phyloP scores from a whole-genome alignment of 2,329 filamentous ascomycete species.

The Zarea fungicola region DNA sequence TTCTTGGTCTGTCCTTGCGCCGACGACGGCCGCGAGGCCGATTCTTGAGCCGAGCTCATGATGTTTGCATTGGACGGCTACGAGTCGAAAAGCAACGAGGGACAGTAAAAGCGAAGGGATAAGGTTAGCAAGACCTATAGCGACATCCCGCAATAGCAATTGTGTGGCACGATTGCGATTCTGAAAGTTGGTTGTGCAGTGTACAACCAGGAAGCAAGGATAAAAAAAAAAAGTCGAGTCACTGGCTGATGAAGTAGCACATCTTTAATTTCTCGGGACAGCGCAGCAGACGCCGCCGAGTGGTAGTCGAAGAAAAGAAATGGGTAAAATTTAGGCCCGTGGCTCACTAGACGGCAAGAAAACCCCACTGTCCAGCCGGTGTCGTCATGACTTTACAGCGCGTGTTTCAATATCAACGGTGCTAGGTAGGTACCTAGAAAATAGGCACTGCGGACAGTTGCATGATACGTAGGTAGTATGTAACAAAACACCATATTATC shows the following conservation, averaged over 20 bases:
- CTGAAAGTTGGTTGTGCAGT: not conserved
- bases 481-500: too few relatives aligned
- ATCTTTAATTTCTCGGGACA: constrained; percentile 6
- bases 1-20: constrained; percentile 17
- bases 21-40: constrained; percentile 18
- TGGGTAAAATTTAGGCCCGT: not conserved
- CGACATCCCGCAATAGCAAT: not conserved
- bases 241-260: not conserved
- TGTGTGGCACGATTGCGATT: not conserved
- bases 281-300: constrained; percentile 6
- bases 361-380: not conserved
- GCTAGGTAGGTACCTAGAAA: not conserved
- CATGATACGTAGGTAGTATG: too few relatives aligned
- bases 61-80: constrained; percentile 1
- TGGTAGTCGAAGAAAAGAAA: not conserved
- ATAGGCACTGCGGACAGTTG: too few relatives aligned
- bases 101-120: not conserved
- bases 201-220: not conserved
- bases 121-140: not conserved
- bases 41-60: constrained; percentile 11
- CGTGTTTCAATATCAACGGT: not conserved
- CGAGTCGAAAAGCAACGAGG: not conserved
- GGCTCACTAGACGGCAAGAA: not conserved
- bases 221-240: not conserved
- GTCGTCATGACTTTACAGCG: constrained; percentile 9